Evolutionary conservation across 164 flowering plant species (phyloP).

Genomic region (Magnolia officinalis): DNA sequence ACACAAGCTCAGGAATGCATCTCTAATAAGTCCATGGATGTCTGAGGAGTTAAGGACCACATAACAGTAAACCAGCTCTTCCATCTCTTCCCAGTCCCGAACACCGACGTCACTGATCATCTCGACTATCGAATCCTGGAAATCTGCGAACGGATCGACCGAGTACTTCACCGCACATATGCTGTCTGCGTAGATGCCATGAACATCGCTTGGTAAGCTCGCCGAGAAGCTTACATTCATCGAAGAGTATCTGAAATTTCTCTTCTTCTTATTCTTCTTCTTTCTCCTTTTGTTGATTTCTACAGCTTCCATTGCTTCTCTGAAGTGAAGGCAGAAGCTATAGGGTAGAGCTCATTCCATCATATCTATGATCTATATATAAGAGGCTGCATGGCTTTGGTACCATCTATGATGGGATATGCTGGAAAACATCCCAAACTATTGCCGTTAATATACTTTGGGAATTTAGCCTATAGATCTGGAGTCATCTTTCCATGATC

Average conservation of each 20-base stretch:
- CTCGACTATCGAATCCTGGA: conserved; percentile 45
- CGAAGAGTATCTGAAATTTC: conserved; percentile 3
- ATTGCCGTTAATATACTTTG: too few species aligned
- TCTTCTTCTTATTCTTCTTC: conserved; percentile 13
- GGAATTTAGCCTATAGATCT: too few species aligned
- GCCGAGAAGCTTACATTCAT: conserved; percentile 50
- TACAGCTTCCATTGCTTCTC: conserved; percentile 16
- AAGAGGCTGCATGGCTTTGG: too few species aligned
- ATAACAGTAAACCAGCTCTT: conserved; percentile 55
- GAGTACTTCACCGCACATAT: conserved; percentile 50
- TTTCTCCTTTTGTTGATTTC: conserved; percentile 16
- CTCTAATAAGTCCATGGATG: conserved; percentile 33
- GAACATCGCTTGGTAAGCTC: conserved; percentile 40
- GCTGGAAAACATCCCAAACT: too few species aligned
- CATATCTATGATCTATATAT: too few species aligned
- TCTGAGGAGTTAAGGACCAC: conserved; percentile 50
- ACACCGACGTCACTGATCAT: conserved; percentile 43
- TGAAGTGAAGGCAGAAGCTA: not conserved
- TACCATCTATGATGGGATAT: too few species aligned
- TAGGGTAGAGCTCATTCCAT: too few species aligned
- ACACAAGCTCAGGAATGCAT: conserved; percentile 44
- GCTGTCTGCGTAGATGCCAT: conserved; percentile 38
- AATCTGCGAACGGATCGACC: conserved; percentile 33
- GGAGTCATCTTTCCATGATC: too few species aligned
- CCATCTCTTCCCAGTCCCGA: conserved; percentile 49